These are phyloP conservation scores for Candida quercuum DNA, from an alignment of 805 yeast genomes.

Conservation along the genomic window DNA sequence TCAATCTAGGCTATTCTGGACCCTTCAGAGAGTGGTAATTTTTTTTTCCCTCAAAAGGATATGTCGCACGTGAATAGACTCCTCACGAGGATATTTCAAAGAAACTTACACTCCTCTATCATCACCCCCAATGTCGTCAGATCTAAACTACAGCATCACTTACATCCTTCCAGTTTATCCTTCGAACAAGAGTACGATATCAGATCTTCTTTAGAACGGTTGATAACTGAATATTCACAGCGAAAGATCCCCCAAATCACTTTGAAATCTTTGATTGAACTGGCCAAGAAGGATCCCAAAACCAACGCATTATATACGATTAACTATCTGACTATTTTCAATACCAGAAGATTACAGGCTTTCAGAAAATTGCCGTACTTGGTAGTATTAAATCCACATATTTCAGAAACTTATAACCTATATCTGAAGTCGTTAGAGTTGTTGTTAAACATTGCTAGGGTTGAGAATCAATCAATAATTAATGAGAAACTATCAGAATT, in stretches of 20 bases:
- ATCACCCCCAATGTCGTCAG: conserved; percentile 1
- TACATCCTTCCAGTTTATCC: conserved; percentile 14
- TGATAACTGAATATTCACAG: conserved; percentile 52
- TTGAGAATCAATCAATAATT: conserved; percentile 47
- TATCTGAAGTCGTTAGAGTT: conserved; percentile 67
- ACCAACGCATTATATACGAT: conserved; percentile 46
- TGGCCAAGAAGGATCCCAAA: conserved; percentile 28
- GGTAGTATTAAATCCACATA: conserved; percentile 80
- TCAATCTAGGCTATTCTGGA: too few species aligned
- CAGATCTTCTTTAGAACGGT: conserved; percentile 51
- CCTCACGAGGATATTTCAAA: not conserved
- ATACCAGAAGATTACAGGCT: conserved; percentile 66
- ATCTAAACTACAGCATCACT: conserved; percentile 19
- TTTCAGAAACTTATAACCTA: conserved; percentile 67
- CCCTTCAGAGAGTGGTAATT: too few species aligned
- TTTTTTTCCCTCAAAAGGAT: too few species aligned
- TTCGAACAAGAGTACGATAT: conserved; percentile 52
- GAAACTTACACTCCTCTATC: conserved; percentile 5
- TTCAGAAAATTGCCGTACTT: conserved; percentile 77
- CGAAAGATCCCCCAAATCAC: conserved; percentile 49
- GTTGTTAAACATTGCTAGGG: conserved; percentile 38
- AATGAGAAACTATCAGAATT: conserved; percentile 50
- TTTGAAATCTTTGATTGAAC: conserved; percentile 42
- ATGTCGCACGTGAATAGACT: too few species aligned
- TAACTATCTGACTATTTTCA: conserved; percentile 49